Evolutionary conservation across 2,329 filamentous ascomycete genomes (phyloP).

Genomic region (Alternaria hordeiaustralica): DNA sequence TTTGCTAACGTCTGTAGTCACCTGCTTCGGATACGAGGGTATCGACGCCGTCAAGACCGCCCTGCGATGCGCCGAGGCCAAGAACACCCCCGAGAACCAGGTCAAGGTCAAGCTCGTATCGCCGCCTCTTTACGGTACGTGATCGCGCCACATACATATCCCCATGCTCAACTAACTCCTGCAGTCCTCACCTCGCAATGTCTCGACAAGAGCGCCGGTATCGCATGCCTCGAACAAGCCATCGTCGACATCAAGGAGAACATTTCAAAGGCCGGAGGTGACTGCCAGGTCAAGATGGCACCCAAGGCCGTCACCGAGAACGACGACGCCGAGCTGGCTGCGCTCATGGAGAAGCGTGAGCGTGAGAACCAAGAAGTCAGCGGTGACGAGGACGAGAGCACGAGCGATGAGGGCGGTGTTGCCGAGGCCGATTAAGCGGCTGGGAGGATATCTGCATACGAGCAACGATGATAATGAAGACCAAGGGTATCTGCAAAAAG

Average conservation of each 20-base stretch:
- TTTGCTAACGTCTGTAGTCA: constrained; percentile 35
- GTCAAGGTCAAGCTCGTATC: constrained; percentile 99
- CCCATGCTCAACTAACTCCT: constrained; percentile 17
- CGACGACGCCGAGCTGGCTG: constrained; percentile 95
- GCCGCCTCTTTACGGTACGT: constrained; percentile 77
- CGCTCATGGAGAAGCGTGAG: constrained; percentile 98
- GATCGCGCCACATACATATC: neutral
- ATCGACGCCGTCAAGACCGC: constrained; percentile 98
- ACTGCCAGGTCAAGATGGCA: constrained; percentile 93
- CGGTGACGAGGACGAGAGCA: constrained; percentile 94
- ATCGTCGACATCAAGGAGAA: constrained; percentile 84
- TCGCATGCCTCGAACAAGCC: constrained; percentile 82
- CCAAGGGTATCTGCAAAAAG: constrained; percentile 30
- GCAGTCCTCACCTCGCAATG: constrained; percentile 89
- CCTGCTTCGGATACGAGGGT: constrained; percentile 80
- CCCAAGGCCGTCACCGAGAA: constrained; percentile 99
- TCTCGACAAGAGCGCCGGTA: constrained; percentile 88
- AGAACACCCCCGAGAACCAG: constrained; percentile 89
- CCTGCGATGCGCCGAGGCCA: constrained; percentile 86
- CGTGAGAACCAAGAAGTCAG: constrained; percentile 97
- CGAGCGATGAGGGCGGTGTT: constrained; percentile 81
- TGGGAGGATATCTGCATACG: constrained; percentile 13
- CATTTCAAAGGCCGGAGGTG: constrained; percentile 80
- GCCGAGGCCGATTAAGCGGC: constrained; percentile 43
- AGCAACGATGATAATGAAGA: constrained; percentile 22